A percentile compares a stretch with the other conserved stretches of the same genome.
phyloP scores from a whole-genome alignment of 495 filamentous ascomycete species.

The Neurospora sp. region DNA sequence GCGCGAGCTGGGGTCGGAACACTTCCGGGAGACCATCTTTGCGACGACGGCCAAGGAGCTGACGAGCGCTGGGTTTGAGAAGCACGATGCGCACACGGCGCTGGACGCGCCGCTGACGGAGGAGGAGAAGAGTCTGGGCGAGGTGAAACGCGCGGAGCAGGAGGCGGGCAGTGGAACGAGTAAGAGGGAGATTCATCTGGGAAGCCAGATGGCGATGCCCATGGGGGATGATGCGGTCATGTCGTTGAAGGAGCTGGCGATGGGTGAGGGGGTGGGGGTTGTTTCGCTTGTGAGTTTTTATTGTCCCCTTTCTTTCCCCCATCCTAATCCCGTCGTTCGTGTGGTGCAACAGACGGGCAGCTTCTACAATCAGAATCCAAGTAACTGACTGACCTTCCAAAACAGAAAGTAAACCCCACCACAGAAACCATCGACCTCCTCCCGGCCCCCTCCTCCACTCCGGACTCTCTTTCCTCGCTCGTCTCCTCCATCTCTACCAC shows the following conservation, averaged over 20 bases:
- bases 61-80: conserved; percentile 60
- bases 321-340: no score
- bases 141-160: conserved; percentile 71
- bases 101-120: conserved; percentile 73
- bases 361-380: no score
- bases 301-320: no score
- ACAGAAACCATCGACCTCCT: conserved; percentile 73
- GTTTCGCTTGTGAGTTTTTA: no score
- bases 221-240: conserved; percentile 50
- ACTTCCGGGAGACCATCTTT: conserved; percentile 69
- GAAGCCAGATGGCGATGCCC: conserved; percentile 52
- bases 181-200: conserved; percentile 47
- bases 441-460: conserved; percentile 32
- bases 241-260: no score
- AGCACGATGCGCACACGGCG: conserved; percentile 58
- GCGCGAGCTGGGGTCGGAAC: conserved; percentile 80
- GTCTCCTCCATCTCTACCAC: conserved; percentile 57
- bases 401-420: conserved; percentile 60
- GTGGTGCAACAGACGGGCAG: no score
- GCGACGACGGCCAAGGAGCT: conserved; percentile 68
- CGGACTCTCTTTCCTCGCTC: no score
- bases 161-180: conserved; percentile 64
- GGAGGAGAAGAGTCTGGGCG: conserved; percentile 71
- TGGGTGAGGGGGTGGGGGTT: no score
- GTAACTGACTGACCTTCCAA: no score